Conservation (phyloP, 371 early-diverging fungal species). For the Rhizomucor miehei region DNA sequence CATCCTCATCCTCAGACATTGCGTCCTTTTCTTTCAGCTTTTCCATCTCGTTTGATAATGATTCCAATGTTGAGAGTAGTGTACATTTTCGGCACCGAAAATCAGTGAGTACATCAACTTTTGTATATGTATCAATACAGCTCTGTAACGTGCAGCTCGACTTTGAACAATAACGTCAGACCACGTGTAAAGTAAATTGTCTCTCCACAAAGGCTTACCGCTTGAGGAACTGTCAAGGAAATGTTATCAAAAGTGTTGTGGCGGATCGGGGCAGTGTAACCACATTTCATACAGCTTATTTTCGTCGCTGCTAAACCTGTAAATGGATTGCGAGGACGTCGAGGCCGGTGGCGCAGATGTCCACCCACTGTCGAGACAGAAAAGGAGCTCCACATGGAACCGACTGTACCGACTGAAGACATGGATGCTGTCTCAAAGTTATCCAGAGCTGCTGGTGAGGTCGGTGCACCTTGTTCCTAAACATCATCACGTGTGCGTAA, state of each 20-base stretch:
- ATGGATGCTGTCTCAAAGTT: slow-evolving; percentile 46
- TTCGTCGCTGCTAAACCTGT: slow-evolving; percentile 74
- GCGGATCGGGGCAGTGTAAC: slow-evolving; percentile 76
- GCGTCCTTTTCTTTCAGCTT: slow-evolving; percentile 9
- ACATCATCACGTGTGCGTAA: background rate
- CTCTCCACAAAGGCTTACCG: slow-evolving; percentile 26
- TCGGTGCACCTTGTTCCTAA: slow-evolving; percentile 11
- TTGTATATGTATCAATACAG: slow-evolving; percentile 64
- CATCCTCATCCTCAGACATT: slow-evolving; percentile 1
- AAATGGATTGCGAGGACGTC: slow-evolving; percentile 63
- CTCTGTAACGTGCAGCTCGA: slow-evolving; percentile 61
- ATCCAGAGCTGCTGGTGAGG: slow-evolving; percentile 25
- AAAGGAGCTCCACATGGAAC: slow-evolving; percentile 54
- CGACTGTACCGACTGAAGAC: slow-evolving; percentile 45
- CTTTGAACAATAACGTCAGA: slow-evolving; percentile 13
- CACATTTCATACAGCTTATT: slow-evolving; percentile 77
- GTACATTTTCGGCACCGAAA: slow-evolving; percentile 76
- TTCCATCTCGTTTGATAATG: slow-evolving; percentile 35
- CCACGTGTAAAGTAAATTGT: too few relatives aligned
- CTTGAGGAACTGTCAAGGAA: slow-evolving; percentile 71
- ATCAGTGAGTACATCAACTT: slow-evolving; percentile 71
- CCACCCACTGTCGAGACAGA: slow-evolving; percentile 49
- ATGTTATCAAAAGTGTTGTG: slow-evolving; percentile 84
- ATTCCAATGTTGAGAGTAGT: slow-evolving; percentile 56
- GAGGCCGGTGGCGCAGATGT: slow-evolving; percentile 38